Evolutionary conservation across 139 green algal genomes (phyloP).

Genomic region (Chlorella sp.): DNA sequence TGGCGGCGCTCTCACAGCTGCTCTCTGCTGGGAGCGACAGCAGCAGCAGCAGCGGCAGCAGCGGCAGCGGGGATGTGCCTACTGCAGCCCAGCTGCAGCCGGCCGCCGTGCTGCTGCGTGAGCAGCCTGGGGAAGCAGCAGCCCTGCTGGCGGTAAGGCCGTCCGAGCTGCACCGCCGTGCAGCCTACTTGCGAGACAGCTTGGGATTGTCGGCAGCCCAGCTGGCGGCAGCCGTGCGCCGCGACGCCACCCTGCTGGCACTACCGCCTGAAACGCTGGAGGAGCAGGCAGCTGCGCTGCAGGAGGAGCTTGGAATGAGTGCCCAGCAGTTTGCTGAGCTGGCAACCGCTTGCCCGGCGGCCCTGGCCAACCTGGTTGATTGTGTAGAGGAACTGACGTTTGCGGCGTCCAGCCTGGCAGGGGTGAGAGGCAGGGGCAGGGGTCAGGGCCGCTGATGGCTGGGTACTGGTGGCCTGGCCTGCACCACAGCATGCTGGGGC

Average conservation of each 20-base stretch:
- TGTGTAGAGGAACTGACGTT: background rate
- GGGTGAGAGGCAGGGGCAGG: background rate
- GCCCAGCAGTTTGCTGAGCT: background rate
- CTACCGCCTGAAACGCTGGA: background rate
- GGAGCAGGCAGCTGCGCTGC: background rate
- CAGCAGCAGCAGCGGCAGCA: background rate
- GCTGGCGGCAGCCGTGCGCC: background rate
- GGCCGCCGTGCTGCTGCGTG: background rate
- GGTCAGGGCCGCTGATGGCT: background rate
- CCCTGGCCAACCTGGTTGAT: background rate
- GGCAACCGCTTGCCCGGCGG: background rate
- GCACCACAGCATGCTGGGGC: too few relatives aligned
- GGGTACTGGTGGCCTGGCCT: background rate
- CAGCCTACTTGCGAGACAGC: background rate
- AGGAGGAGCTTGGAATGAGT: background rate
- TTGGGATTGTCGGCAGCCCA: background rate
- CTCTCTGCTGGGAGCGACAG: background rate
- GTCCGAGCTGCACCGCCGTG: background rate
- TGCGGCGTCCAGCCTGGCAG: background rate
- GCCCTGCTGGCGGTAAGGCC: background rate
- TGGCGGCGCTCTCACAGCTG: background rate
- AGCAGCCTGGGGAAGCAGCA: background rate
- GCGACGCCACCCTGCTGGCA: background rate
- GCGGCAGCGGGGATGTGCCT: background rate
- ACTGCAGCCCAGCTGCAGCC: background rate